Conservation (phyloP, 2,329 filamentous ascomycete species). For the Myriosclerotinia curreyana region DNA sequence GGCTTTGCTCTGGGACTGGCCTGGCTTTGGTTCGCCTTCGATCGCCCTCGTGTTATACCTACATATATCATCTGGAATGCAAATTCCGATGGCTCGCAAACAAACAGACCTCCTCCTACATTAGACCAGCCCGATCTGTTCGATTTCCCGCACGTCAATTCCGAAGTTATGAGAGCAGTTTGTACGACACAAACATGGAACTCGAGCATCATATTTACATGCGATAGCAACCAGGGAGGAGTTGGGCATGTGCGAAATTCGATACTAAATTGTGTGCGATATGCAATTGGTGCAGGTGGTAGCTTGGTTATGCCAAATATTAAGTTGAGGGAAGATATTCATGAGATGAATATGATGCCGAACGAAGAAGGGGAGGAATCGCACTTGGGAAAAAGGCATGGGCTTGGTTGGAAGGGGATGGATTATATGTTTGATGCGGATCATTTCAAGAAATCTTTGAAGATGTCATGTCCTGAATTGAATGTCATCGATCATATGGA, state of each 20-base stretch:
- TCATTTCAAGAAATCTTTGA: constrained; percentile 34
- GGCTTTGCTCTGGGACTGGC: constrained; percentile 24
- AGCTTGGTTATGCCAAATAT: constrained; percentile 42
- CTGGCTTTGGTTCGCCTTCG: constrained; percentile 32
- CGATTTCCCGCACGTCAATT: constrained; percentile 43
- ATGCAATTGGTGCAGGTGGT: constrained; percentile 42
- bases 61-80: constrained; percentile 23
- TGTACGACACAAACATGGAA: constrained; percentile 41
- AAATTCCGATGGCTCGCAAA: constrained; percentile 7
- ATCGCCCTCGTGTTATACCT: constrained; percentile 26
- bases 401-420: constrained; percentile 35
- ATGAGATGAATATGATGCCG: constrained; percentile 27
- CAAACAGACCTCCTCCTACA: background rate
- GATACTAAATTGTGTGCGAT: constrained; percentile 44
- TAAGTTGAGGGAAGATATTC: constrained; percentile 38
- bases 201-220: constrained; percentile 42
- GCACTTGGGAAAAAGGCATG: constrained; percentile 28
- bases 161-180: constrained; percentile 39
- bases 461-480: constrained; percentile 34
- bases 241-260: constrained; percentile 44
- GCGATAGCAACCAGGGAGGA: constrained; percentile 43
- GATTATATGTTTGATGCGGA: constrained; percentile 35
- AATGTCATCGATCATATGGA: constrained; percentile 31
- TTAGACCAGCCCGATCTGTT: constrained; percentile 33
- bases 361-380: constrained; percentile 19